Conservation (phyloP, 768 basidiomycete genomes). For the Trichaptum fuscoviolaceum region DNA sequence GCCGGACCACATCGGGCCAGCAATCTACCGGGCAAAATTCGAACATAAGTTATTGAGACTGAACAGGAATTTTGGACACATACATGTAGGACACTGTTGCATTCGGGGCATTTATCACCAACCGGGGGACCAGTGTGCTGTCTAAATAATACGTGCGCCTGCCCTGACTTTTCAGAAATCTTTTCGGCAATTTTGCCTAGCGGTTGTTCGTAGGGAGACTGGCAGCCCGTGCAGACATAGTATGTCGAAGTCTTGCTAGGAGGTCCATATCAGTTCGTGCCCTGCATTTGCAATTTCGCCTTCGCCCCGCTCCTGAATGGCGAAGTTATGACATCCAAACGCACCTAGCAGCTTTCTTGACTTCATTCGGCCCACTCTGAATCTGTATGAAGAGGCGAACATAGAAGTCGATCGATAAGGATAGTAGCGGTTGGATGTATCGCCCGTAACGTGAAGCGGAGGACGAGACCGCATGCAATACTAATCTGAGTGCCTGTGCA, state of each 20-base stretch:
- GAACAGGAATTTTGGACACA: constrained; percentile 19
- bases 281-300: not conserved
- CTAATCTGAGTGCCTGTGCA: constrained; percentile 76
- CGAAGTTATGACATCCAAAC: constrained; percentile 20
- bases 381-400: constrained; percentile 87
- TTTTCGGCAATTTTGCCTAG: constrained; percentile 71
- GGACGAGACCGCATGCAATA: constrained; percentile 80
- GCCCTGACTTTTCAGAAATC: constrained; percentile 47
- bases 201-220: constrained; percentile 77
- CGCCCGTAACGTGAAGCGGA: constrained; percentile 91
- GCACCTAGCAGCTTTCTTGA: constrained; percentile 78
- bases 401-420: constrained; percentile 96
- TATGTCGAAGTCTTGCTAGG: constrained; percentile 79
- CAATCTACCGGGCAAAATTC: constrained; percentile 44
- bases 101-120: constrained; percentile 71
- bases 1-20: constrained; percentile 97
- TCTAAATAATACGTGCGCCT: constrained; percentile 64
- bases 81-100: constrained; percentile 73
- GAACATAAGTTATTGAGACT: not conserved
- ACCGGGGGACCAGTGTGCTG: constrained; percentile 65
- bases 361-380: constrained; percentile 66
- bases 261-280: not conserved
- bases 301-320: not conserved
- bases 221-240: constrained; percentile 82
- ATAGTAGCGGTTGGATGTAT: constrained; percentile 83